phyloP scores from a whole-genome alignment of 208 protist species.

The Novymonas esmeraldas region DNA sequence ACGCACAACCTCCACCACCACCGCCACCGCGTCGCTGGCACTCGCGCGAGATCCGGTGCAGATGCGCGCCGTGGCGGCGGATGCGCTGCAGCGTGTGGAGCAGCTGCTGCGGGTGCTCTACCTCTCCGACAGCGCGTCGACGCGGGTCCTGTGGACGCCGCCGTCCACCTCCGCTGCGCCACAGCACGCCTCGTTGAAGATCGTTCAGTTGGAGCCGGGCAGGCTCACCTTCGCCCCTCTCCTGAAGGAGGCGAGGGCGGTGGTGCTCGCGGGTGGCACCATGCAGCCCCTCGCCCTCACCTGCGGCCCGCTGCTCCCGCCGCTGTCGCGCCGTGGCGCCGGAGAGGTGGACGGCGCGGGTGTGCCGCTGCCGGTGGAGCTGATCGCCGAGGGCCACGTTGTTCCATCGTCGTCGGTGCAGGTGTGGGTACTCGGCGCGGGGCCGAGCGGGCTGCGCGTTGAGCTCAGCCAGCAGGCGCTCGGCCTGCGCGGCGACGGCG shows the following conservation, averaged over 20 bases:
- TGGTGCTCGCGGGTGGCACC: constrained; percentile 92
- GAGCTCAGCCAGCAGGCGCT: constrained; percentile 54
- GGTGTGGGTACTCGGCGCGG: constrained; percentile 62
- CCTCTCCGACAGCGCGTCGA: constrained; percentile 29
- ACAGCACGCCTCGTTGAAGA: constrained; percentile 23
- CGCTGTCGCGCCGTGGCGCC: not conserved
- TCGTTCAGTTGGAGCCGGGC: constrained; percentile 78
- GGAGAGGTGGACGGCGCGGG: not conserved
- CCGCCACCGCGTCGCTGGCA: not conserved
- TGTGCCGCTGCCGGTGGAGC: constrained; percentile 16
- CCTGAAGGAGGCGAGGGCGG: constrained; percentile 48
- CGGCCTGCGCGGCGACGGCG: not conserved
- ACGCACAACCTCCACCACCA: not conserved
- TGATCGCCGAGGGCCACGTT: constrained; percentile 84
- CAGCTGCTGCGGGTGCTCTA: constrained; percentile 29
- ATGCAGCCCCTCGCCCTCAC: constrained; percentile 92
- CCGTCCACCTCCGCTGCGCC: not conserved
- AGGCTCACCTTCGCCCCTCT: constrained; percentile 62
- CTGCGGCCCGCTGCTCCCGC: constrained; percentile 67
- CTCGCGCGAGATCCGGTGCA: not conserved
- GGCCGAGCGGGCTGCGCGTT: constrained; percentile 58
- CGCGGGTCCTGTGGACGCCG: constrained; percentile 28
- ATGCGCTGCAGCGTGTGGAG: constrained; percentile 39
- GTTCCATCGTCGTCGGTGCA: constrained; percentile 78
- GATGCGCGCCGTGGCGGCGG: constrained; percentile 9